Conservation (phyloP, 192 early-diverging fungal genomes). For the Diversispora eburnea region DNA sequence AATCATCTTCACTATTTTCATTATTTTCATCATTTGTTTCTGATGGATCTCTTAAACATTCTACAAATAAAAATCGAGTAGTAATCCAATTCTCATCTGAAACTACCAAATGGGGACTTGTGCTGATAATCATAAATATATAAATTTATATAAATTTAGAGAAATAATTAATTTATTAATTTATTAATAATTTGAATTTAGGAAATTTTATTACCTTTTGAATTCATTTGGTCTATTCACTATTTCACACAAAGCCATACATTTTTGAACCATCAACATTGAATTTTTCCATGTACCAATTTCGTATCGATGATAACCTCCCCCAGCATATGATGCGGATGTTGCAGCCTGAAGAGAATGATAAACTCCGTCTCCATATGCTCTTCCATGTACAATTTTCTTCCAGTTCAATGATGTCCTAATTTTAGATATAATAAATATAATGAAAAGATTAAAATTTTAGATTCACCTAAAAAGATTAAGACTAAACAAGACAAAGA, state of each 20-base stretch:
- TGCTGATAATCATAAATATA: constrained; percentile 9
- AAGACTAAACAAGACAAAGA: not conserved
- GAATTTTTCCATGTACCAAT: constrained; percentile 33
- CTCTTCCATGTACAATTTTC: constrained; percentile 42
- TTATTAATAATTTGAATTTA: not conserved
- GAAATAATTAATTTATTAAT: not conserved
- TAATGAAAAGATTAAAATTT: not conserved
- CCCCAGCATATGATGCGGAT: constrained; percentile 34
- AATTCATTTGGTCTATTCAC: constrained; percentile 41
- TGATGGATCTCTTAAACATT: constrained; percentile 29
- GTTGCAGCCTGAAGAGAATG: constrained; percentile 33
- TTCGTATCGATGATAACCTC: constrained; percentile 23
- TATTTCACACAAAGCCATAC: constrained; percentile 45
- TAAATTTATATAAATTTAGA: not conserved
- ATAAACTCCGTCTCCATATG: constrained; percentile 47
- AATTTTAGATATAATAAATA: not conserved
- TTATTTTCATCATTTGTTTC: not conserved
- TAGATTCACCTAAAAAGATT: not conserved
- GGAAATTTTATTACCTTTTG: constrained; percentile 26
- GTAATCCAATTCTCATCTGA: constrained; percentile 32
- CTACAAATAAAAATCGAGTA: constrained; percentile 35
- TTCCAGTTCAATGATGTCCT: constrained; percentile 39
- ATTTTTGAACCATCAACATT: constrained; percentile 33
- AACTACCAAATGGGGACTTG: constrained; percentile 38
- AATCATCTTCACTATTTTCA: not conserved